A percentile compares a stretch with the other conserved stretches of the same genome.
Conservation (phyloP, 805 yeast species). For the Pichia paraexigua region DNA sequence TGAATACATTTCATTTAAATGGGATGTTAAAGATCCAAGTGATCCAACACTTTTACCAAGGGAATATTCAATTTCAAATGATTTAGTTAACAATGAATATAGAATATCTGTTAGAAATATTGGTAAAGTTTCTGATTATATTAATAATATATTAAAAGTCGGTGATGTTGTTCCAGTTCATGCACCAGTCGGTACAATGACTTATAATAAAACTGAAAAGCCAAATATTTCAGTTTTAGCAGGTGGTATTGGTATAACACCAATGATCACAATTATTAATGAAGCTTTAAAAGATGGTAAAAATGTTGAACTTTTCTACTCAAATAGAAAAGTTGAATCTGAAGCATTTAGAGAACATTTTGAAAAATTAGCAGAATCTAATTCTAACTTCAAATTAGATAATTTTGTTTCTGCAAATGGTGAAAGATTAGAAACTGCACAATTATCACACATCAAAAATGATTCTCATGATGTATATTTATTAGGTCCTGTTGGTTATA, state of each 20-base stretch:
- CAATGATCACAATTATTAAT: constrained; percentile 47
- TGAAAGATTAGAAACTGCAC: constrained; percentile 13
- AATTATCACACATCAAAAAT: constrained; percentile 19
- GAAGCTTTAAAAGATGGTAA: constrained; percentile 27
- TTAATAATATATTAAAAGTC: constrained; percentile 39
- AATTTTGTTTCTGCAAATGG: constrained; percentile 6
- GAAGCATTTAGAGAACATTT: constrained; percentile 12
- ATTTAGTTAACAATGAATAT: constrained; percentile 31
- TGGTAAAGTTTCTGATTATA: constrained; percentile 44
- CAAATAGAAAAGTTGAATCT: constrained; percentile 20
- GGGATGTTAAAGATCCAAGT: constrained; percentile 29
- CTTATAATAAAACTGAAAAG: constrained; percentile 20
- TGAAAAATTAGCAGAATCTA: constrained; percentile 1
- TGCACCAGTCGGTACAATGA: constrained; percentile 54
- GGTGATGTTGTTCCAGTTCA: constrained; percentile 44
- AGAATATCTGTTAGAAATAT: constrained; percentile 52
- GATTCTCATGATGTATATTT: constrained; percentile 24
- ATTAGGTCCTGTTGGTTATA: constrained; percentile 31
- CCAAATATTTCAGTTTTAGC: constrained; percentile 37
- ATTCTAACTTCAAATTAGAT: constrained; percentile 4
- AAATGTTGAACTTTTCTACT: constrained; percentile 29
- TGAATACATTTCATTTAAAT: constrained; percentile 36
- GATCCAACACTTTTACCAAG: constrained; percentile 31
- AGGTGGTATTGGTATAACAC: constrained; percentile 68
- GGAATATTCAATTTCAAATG: constrained; percentile 50